phyloP scores from a whole-genome alignment of 352 stramenopile species.

The Globisporangium mamillatum region DNA sequence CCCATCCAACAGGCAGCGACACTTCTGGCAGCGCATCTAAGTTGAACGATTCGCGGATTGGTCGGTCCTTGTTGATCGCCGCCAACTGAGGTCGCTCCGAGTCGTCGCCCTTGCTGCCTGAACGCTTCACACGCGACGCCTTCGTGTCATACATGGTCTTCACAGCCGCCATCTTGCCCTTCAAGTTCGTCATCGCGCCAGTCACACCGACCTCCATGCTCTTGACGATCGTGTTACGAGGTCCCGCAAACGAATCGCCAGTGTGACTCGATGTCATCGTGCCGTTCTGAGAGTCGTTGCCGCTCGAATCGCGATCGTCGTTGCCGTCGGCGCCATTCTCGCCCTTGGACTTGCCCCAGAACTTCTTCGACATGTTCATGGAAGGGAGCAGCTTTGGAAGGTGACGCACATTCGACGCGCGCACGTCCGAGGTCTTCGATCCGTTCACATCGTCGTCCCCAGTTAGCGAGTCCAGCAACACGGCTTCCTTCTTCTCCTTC shows the following conservation, averaged over 20 bases:
- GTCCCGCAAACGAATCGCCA: slow-evolving; percentile 37
- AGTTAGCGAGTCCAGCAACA: slow-evolving; percentile 78
- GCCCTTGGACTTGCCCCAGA: slow-evolving; percentile 63
- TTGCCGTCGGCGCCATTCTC: slow-evolving; percentile 38
- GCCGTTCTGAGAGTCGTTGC: slow-evolving; percentile 28
- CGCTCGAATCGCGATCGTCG: slow-evolving; percentile 44
- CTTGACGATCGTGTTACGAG: slow-evolving; percentile 74
- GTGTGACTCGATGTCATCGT: slow-evolving; percentile 43
- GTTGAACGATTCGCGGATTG: slow-evolving; percentile 83
- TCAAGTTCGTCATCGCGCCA: slow-evolving; percentile 74
- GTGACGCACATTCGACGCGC: slow-evolving; percentile 45
- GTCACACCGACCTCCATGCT: slow-evolving; percentile 69
- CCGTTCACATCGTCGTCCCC: slow-evolving; percentile 61
- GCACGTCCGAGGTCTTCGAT: slow-evolving; percentile 48
- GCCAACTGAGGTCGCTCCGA: slow-evolving; percentile 23
- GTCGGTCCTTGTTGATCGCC: slow-evolving; percentile 41
- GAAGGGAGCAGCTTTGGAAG: slow-evolving; percentile 68
- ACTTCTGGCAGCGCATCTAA: slow-evolving; percentile 79
- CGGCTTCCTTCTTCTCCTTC: slow-evolving; percentile 68
- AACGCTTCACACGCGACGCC: slow-evolving; percentile 41
- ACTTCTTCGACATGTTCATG: slow-evolving; percentile 69
- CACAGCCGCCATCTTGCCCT: slow-evolving; percentile 76
- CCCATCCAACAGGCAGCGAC: slow-evolving; percentile 76
- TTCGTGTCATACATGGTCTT: slow-evolving; percentile 75
- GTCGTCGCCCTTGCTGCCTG: slow-evolving; percentile 58